Percentiles rank a stretch among this genome's conserved stretches.
Conservation (phyloP, 2,329 filamentous ascomycete species). For the Macrophomina phaseolina region DNA sequence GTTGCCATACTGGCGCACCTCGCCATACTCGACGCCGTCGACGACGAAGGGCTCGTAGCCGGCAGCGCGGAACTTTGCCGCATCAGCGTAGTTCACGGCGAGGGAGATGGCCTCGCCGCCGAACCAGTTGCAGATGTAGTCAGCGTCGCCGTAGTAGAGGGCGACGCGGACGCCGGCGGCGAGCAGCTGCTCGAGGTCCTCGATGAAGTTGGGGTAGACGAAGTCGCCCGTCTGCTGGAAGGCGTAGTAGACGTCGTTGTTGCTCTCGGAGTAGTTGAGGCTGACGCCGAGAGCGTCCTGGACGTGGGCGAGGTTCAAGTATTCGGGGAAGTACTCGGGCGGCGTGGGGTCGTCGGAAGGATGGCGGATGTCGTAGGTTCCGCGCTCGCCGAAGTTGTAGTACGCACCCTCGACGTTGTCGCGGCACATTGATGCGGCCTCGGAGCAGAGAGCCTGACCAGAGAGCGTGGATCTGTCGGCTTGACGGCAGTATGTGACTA, state of each 20-base stretch:
- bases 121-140: conserved; percentile 47
- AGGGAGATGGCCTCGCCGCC: conserved; percentile 40
- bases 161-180: conserved; percentile 46
- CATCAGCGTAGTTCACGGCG: conserved; percentile 45
- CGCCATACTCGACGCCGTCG: conserved; percentile 48
- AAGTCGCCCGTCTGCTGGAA: conserved; percentile 61
- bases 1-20: conserved; percentile 47
- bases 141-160: conserved; percentile 43
- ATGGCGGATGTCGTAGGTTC: conserved; percentile 66
- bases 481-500: conserved; percentile 52
- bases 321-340: conserved; percentile 64
- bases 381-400: conserved; percentile 53
- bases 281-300: conserved; percentile 67
- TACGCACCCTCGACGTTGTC: conserved; percentile 64
- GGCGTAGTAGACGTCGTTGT: conserved; percentile 55
- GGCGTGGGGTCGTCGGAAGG: conserved; percentile 65
- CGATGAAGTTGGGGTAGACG: conserved; percentile 64
- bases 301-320: conserved; percentile 66
- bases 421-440: conserved; percentile 62
- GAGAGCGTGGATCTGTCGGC: conserved; percentile 44
- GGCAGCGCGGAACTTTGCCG: conserved; percentile 35
- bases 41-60: conserved; percentile 44
- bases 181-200: conserved; percentile 50
- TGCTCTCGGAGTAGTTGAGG: conserved; percentile 63
- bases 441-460: conserved; percentile 56